Percentiles rank a stretch among this genome's conserved stretches.
These are phyloP conservation scores for Phytophthora fragariae DNA, from an alignment of 352 stramenopile species.

Conservation along the genomic window DNA sequence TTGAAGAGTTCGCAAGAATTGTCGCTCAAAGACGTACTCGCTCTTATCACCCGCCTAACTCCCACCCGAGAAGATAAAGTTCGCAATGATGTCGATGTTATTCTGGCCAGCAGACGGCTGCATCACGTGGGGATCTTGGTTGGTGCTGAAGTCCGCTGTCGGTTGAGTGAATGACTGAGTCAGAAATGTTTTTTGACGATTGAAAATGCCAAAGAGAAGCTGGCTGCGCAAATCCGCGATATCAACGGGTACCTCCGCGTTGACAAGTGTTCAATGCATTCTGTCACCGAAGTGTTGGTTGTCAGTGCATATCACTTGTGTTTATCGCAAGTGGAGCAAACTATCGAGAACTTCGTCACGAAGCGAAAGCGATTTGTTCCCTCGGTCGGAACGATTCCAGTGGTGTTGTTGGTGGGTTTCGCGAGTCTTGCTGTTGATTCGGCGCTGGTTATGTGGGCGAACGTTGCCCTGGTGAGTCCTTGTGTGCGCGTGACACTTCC, in stretches of 20 bases:
- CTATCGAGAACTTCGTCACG: background rate
- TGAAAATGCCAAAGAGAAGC: background rate
- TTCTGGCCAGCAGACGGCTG: background rate
- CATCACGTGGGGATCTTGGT: background rate
- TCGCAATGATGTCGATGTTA: background rate
- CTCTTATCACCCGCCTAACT: background rate
- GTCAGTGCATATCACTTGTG: background rate
- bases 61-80: background rate
- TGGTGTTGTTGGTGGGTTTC: background rate
- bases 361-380: background rate
- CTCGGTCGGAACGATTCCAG: background rate
- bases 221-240: background rate
- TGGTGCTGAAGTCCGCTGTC: background rate
- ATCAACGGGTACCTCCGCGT: background rate
- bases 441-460: slow-evolving; percentile 15
- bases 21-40: background rate
- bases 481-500: slow-evolving; percentile 7
- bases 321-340: background rate
- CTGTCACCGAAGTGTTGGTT: background rate
- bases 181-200: background rate
- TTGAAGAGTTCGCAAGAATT: background rate
- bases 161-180: background rate
- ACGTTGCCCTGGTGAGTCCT: slow-evolving; percentile 22
- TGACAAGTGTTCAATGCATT: background rate
- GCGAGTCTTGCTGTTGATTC: slow-evolving; percentile 8